Base-by-base conservation (phyloP, 176 grass and related monocot genomes). In the Zoysia japonica region DNA sequence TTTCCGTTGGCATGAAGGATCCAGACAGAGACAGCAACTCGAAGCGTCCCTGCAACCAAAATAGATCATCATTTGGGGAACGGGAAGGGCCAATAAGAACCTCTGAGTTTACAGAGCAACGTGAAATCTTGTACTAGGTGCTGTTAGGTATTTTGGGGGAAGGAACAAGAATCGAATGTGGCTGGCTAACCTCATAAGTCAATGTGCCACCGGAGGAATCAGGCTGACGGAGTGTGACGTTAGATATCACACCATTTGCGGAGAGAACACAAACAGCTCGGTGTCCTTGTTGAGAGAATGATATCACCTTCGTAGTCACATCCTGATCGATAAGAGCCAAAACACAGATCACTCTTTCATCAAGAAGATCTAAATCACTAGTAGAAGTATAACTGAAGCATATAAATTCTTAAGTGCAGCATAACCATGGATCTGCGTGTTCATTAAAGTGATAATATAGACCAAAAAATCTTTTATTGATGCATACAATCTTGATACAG, bases 131-230 rank as follows among this genome's bases (percentile, higher is more conserved):
- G 7, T 14, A 20, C 28, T 28, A 28, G 28, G 28, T 28, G 7
- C 3, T 42, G 50, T 56, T 50, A 66, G 13, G n/a, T 61, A 72
- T 59, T 39, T n/a, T 3, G 19, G 54, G 8, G 39, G 37, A 78
- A 77, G 71, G 20, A 63, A 71, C 57, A 76, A 47, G 67, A 66
- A 39, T 20, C 38, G 3, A 43, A 12, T 1, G 10, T 53, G 38
- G 56, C 76, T 68, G 16, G 52, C 75, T 70, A 86, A 97, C 94
- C 89, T 97, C 94, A 5, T 97, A 97, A 80, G 94, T 97, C 71
- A 97, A 84, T 49, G 94, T 97, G 67, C 94, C 94, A 65, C 94
- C 94, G 75, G 89, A 94, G 8, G 94, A 97, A 85, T 97, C 94
- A 41, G 91, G 91, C 60, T 97, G 94, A 51, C 87, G 85, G 68